Conservation (phyloP, 116 monocot species). For the Posidonia oceanica region DNA sequence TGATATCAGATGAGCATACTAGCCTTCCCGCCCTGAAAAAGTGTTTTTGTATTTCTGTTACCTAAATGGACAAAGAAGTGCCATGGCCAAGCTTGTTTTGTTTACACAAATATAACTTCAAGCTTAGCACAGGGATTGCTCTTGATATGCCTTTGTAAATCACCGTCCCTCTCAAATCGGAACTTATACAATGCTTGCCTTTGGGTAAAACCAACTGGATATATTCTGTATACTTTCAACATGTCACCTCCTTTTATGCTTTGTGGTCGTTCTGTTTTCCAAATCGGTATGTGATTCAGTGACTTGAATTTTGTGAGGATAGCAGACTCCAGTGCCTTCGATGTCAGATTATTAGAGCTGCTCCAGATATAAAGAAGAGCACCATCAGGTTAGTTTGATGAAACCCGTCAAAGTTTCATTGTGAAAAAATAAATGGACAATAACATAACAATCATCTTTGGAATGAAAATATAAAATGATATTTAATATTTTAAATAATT, state of each 20-base stretch:
- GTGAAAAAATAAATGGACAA: no score
- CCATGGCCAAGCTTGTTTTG: no score
- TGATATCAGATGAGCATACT: no score
- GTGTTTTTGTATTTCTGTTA: no score
- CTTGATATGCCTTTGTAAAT: conserved; percentile 42
- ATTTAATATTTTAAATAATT: no score
- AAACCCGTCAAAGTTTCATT: no score
- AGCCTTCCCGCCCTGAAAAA: no score
- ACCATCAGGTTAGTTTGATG: no score
- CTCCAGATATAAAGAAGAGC: background rate
- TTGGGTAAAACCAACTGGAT: conserved; percentile 68
- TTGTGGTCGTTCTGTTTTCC: conserved; percentile 69
- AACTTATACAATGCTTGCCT: conserved; percentile 69
- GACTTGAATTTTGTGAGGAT: conserved; percentile 50
- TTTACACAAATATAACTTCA: conserved; percentile 23
- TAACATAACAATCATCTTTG: no score
- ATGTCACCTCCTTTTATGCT: conserved; percentile 46
- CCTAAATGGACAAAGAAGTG: no score
- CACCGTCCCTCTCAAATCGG: conserved; percentile 34
- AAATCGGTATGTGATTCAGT: conserved; percentile 46
- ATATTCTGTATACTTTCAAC: conserved; percentile 52
- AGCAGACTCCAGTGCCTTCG: conserved; percentile 35
- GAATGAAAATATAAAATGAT: no score
- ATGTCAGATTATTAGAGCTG: conserved; percentile 49
- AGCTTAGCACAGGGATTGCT: conserved; percentile 61